These are phyloP conservation scores for Rosa multiflora DNA, from an alignment of 306 rosid genomes.

Conservation along the genomic window DNA sequence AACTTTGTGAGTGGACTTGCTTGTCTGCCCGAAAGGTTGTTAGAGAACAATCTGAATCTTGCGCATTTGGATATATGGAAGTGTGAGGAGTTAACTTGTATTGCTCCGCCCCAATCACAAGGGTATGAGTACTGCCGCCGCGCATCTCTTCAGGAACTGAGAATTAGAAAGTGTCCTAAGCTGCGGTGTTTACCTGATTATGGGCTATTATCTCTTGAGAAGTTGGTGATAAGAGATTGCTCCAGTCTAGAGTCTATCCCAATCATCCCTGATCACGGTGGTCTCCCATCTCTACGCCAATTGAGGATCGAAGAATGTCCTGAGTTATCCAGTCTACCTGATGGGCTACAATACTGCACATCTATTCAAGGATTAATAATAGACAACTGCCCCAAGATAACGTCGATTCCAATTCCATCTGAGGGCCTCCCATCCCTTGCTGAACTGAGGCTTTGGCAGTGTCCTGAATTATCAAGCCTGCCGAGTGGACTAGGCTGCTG, in stretches of 20 bases:
- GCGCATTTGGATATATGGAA: no score
- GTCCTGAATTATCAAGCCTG: background rate
- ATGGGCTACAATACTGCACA: background rate
- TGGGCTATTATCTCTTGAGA: background rate
- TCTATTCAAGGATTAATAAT: background rate
- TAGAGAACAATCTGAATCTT: background rate
- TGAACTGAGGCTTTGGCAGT: rapidly evolving
- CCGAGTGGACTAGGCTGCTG: background rate
- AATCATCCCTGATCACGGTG: background rate
- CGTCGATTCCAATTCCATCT: background rate
- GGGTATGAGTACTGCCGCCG: background rate
- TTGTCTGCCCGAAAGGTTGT: background rate
- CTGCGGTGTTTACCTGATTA: background rate
- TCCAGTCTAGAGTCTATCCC: background rate
- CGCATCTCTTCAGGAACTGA: background rate
- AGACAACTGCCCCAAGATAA: background rate
- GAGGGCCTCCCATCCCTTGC: background rate
- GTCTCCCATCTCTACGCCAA: background rate
- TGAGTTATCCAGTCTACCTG: background rate
- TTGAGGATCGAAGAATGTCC: background rate
- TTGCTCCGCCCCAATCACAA: background rate
- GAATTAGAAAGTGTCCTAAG: rapidly evolving
- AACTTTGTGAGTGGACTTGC: background rate
- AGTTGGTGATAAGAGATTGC: background rate
- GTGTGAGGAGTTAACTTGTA: background rate